These are phyloP conservation scores for Trapa bicornis DNA, from an alignment of 345 rosid genomes.

Conservation along the genomic window DNA sequence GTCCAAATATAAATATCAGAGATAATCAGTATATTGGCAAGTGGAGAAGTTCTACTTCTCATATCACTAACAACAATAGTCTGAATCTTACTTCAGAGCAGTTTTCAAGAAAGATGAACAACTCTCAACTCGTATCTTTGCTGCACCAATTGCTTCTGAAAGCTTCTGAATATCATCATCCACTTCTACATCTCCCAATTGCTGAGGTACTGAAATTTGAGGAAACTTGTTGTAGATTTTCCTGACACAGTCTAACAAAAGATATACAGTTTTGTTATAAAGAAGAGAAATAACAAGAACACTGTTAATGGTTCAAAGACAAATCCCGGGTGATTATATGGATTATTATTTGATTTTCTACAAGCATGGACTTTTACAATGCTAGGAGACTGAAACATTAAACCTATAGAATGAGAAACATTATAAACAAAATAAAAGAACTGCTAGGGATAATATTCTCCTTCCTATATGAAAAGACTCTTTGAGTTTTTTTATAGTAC, in stretches of 20 bases:
- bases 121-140: slow-evolving; percentile 71
- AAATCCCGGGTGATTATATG: background rate
- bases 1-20: background rate
- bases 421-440: background rate
- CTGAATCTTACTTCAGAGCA: slow-evolving; percentile 56
- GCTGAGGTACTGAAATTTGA: slow-evolving; percentile 57
- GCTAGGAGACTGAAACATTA: background rate
- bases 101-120: slow-evolving; percentile 78
- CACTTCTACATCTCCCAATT: slow-evolving; percentile 51
- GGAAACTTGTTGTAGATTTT: slow-evolving; percentile 73
- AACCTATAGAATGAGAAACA: background rate
- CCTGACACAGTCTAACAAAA: slow-evolving; percentile 58
- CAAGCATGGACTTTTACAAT: background rate
- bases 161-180: slow-evolving; percentile 74
- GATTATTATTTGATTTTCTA: background rate
- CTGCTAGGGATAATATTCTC: background rate
- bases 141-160: slow-evolving; percentile 72
- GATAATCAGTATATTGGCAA: background rate
- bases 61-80: background rate
- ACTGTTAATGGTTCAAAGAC: background rate
- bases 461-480: background rate
- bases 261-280: slow-evolving; percentile 15
- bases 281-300: background rate
- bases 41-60: background rate
- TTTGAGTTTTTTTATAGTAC: background rate